Conservation (phyloP, 2,329 filamentous ascomycete genomes). For the Curvularia sp. region DNA sequence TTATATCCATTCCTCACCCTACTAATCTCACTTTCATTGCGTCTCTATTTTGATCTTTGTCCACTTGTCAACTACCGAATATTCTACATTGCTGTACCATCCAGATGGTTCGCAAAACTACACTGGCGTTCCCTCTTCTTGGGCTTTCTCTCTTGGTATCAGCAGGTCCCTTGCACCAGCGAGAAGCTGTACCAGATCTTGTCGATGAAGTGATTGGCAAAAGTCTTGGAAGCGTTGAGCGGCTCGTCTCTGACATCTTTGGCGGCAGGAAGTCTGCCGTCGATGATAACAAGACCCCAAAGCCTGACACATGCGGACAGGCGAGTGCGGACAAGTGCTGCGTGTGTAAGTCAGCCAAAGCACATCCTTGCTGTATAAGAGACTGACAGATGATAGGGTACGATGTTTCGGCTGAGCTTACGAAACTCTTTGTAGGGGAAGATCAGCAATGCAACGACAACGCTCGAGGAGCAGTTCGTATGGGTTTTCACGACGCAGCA, state of each 20-base stretch:
- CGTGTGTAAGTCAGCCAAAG: constrained; percentile 30
- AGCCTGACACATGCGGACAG: constrained; percentile 32
- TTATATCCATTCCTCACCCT: neutral
- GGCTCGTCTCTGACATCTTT: constrained; percentile 42
- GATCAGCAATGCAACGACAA: constrained; percentile 45
- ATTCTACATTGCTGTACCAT: neutral
- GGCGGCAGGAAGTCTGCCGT: constrained; percentile 37
- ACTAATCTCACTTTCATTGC: neutral
- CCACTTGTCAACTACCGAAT: neutral
- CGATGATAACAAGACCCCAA: constrained; percentile 29
- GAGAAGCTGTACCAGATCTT: constrained; percentile 25
- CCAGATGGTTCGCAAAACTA: constrained; percentile 9
- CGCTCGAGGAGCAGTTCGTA: constrained; percentile 46
- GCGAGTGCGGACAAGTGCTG: constrained; percentile 38
- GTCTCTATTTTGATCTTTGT: neutral
- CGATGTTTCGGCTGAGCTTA: constrained; percentile 44
- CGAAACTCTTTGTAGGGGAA: constrained; percentile 30
- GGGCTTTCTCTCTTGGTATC: constrained; percentile 16
- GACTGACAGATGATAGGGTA: constrained; percentile 32
- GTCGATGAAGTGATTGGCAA: constrained; percentile 37
- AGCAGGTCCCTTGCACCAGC: constrained; percentile 34
- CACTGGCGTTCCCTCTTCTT: constrained; percentile 8
- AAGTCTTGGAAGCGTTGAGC: constrained; percentile 21
- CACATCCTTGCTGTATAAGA: neutral
- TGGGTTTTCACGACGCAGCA: constrained; percentile 49